Evolutionary conservation across 1,139 yeast genomes (phyloP), one percentile per base, ranked within the genome.

Genomic region (Pichia sp.): DNA sequence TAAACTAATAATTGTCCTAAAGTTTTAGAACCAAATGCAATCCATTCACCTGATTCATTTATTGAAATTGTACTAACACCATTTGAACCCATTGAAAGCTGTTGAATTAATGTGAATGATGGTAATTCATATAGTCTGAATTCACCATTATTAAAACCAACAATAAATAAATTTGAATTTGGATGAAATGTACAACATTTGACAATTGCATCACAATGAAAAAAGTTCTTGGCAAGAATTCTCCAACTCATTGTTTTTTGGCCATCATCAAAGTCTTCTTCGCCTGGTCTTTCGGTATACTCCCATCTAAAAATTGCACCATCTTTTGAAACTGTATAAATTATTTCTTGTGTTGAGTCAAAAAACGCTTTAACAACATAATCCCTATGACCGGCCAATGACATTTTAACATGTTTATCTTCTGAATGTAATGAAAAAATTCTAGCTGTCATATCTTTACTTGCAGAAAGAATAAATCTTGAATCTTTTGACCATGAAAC

Each of bases 281-380:
- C 72, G 11, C 70, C 72, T 29, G 61, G 72, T 46, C 81, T 78
- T 56, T 73, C 80, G 39, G 78, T 76, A 65, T 87, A 93, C 65
- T 89, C 93, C 98, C 99, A 93, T 61, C 80, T 80, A 67, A 91
- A 88, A 53, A 93, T 72, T 0, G 99, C 97, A 47, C 99, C 99
- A 65, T 93, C 99, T 68, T 87, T 87, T 66, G 96, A 87, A 34
- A 95, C 77, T 0, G 99, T 90, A 64, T 90, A 93, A 47, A 93
- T 88, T 51, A 81, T 78, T 65, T 93, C 97, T 70, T 93, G 99
- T 52, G 85, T 80, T 16, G 77, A 77, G 60, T 87, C 84, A 72
- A 95, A 93, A 64, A 88, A 93, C 0, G 98, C 96, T 51, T 81
- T 81, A 47, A 91, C 71, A 2, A 93, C 96, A 56, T 86, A 80